Base-by-base conservation (phyloP, 129 eudicot species). In the Centella asiatica region DNA sequence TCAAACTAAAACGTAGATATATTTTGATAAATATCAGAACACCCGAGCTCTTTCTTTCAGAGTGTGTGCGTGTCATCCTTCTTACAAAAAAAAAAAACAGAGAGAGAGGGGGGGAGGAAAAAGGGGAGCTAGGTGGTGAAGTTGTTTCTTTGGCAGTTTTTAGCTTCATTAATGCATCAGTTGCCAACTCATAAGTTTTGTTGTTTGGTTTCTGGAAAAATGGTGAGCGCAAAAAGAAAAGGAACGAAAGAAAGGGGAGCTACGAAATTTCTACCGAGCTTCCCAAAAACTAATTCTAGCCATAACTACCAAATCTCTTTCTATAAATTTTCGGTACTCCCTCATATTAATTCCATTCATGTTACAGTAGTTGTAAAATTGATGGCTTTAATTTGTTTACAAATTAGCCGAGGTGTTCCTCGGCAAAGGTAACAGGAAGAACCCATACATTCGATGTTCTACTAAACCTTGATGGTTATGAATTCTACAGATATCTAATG, bases 111-210 rank as follows among this genome's bases (percentile, higher is more conserved):
- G 4, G 15, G 19, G 15, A 12, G 15, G n/a, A 11, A 24, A 32
- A 32, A 57, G 31, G 9, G 26, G 26, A 10, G 63, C 45, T 34
- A 28, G 63, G 33, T 19, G 63, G 63, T 58, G 29, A 34, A 34
- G 63, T 34, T 31, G 29, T 36, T 33, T 33, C 46, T 33, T 20
- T 6, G 63, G 63, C 29, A 33, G 20, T 58, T 58, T 15, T 22
- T 58, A 11, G 29, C 63, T 33, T 34, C 12, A 4, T 53, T n/a
- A n/a, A n/a, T 25, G 8, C 37, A 34, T 11, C 45, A 58, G 24
- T 34, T 57, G 62, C 62, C 62, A 57, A 57, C 62, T 57, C 44
- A 7, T 31, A 57, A 57, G 62, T 57, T n/a, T 57, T 57, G 62
- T 57, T 57, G 62, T 44, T 57, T 34, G 29, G 10, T 33, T 57